Conservation (phyloP, 768 basidiomycete genomes). For the Saitozyma sp. region DNA sequence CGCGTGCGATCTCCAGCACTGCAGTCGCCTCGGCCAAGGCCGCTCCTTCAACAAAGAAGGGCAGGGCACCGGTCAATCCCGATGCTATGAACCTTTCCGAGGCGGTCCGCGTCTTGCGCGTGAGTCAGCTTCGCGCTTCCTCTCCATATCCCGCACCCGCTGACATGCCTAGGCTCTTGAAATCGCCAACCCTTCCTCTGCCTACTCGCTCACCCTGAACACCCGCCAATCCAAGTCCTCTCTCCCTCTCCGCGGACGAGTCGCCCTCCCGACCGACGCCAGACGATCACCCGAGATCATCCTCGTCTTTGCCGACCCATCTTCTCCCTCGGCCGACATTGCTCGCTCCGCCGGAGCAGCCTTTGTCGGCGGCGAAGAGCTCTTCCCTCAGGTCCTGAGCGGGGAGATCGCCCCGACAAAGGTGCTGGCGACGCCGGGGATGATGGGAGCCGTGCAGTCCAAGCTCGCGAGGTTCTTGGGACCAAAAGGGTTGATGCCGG, state of each 20-base stretch:
- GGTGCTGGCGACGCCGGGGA: slow-evolving; percentile 76
- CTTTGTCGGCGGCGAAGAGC: slow-evolving; percentile 83
- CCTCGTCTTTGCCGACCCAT: slow-evolving; percentile 91
- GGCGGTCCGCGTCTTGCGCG: slow-evolving; percentile 49
- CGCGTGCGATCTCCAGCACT: slow-evolving; percentile 8
- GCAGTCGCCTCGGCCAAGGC: neutral
- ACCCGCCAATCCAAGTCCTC: slow-evolving; percentile 76
- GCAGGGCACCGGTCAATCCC: slow-evolving; percentile 29
- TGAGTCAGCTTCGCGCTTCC: slow-evolving; percentile 23
- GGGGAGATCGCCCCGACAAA: slow-evolving; percentile 76
- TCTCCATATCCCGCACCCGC: neutral
- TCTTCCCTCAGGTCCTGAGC: slow-evolving; percentile 76
- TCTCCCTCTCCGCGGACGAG: slow-evolving; percentile 84
- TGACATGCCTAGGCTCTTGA: slow-evolving; percentile 68
- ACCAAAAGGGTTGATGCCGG: slow-evolving; percentile 93
- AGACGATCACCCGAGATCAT: slow-evolving; percentile 70
- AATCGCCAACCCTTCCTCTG: slow-evolving; percentile 70
- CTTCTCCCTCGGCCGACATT: slow-evolving; percentile 59
- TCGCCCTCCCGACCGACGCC: slow-evolving; percentile 73
- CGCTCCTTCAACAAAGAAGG: slow-evolving; percentile 20
- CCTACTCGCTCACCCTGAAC: slow-evolving; percentile 77
- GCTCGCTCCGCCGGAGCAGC: slow-evolving; percentile 86
- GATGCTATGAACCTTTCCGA: slow-evolving; percentile 49
- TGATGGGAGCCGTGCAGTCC: slow-evolving; percentile 73
- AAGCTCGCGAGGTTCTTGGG: slow-evolving; percentile 76